Percentiles rank a stretch among this genome's conserved stretches.
These are phyloP conservation scores for Geranium rotundifolium DNA, from an alignment of 345 rosid genomes.

Conservation along the genomic window DNA sequence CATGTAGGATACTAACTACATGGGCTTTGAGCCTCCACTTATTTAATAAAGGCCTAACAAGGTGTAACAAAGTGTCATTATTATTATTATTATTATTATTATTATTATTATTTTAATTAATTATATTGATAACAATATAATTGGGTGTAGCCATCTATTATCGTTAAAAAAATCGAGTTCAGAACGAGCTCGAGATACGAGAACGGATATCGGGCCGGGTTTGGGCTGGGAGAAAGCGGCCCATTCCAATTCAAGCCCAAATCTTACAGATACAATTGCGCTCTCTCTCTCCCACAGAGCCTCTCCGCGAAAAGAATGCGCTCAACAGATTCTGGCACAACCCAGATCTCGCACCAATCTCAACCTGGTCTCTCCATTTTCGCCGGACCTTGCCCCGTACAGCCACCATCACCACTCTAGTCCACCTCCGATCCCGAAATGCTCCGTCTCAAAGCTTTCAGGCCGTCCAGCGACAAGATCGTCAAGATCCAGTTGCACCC, in stretches of 20 bases:
- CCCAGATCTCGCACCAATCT: background rate
- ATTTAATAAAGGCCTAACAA: no score
- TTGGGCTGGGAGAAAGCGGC: no score
- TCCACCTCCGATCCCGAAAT: constrained; percentile 21
- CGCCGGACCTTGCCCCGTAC: background rate
- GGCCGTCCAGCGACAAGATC: constrained; percentile 69
- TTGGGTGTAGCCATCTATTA: no score
- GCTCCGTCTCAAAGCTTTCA: constrained; percentile 83
- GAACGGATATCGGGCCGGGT: no score
- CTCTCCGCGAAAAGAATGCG: background rate
- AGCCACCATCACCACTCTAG: background rate
- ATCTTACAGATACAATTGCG: background rate
- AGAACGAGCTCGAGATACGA: no score
- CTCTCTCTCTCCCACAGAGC: background rate
- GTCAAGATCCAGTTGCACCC: constrained; percentile 96
- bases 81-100: no score
- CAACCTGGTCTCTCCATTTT: background rate
- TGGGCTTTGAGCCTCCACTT: no score
- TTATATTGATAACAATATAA: no score
- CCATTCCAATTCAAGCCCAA: background rate
- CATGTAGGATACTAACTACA: no score
- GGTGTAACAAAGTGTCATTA: no score
- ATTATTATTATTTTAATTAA: no score
- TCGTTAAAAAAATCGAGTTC: no score
- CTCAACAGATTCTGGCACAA: background rate